Evolutionary conservation across 805 yeast species (phyloP).

Genomic region (Phaffomyces thermotolerans): DNA sequence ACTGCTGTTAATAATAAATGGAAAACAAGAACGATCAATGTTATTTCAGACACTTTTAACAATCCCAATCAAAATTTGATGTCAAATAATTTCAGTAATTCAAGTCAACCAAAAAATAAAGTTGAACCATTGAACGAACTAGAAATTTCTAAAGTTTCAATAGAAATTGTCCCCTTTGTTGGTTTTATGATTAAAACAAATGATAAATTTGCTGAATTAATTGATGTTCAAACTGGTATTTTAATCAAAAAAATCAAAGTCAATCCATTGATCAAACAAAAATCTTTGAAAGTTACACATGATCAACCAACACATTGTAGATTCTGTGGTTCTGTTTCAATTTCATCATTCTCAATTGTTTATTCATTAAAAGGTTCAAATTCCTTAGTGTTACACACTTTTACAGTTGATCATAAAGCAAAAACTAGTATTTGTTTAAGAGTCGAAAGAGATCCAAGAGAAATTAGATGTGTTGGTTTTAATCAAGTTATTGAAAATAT

Average conservation of each 20-base stretch:
- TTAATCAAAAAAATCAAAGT: slow-evolving; percentile 54
- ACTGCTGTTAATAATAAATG: slow-evolving; percentile 56
- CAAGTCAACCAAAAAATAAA: neutral
- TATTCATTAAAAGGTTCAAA: slow-evolving; percentile 55
- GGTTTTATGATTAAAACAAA: slow-evolving; percentile 65
- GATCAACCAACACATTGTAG: slow-evolving; percentile 84
- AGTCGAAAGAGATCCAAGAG: slow-evolving; percentile 90
- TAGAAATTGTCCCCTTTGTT: slow-evolving; percentile 58
- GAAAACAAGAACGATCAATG: slow-evolving; percentile 46
- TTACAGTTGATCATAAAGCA: slow-evolving; percentile 63
- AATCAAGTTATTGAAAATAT: slow-evolving; percentile 65
- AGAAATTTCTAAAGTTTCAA: slow-evolving; percentile 12
- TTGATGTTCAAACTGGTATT: slow-evolving; percentile 76
- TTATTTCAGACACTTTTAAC: slow-evolving; percentile 34
- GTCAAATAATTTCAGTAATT: neutral
- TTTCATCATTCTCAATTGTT: slow-evolving; percentile 62
- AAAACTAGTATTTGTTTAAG: slow-evolving; percentile 76
- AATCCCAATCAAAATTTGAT: slow-evolving; percentile 11
- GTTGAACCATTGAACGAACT: neutral
- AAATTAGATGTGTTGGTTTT: slow-evolving; percentile 83
- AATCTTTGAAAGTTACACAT: slow-evolving; percentile 62
- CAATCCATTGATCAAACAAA: slow-evolving; percentile 44
- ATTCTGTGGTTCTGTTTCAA: slow-evolving; percentile 85
- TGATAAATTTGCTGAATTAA: slow-evolving; percentile 50
- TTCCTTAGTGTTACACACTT: slow-evolving; percentile 64